Evolutionary conservation across 768 basidiomycete species (phyloP).

Genomic region (Boletus fagicola): DNA sequence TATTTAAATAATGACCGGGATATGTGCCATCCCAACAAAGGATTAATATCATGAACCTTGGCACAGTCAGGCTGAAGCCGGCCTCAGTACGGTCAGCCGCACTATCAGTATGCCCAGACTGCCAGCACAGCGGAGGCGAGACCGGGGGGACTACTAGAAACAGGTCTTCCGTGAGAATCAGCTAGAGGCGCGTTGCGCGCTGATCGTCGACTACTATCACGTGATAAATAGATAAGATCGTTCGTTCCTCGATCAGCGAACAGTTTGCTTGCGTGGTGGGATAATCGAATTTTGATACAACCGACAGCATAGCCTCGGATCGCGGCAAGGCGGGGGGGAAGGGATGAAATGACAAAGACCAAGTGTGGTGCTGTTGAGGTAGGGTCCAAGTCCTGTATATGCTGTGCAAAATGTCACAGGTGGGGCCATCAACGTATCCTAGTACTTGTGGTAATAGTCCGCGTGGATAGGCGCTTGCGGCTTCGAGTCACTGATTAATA

Average conservation of each 20-base stretch:
- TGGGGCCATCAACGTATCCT: too few relatives aligned
- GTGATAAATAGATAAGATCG: not conserved
- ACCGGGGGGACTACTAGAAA: not conserved
- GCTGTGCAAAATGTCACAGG: too few relatives aligned
- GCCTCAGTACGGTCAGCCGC: conserved; percentile 1
- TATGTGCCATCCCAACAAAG: not conserved
- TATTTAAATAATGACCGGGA: not conserved
- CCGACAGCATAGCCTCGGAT: not conserved
- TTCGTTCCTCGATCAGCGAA: not conserved
- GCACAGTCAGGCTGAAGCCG: not conserved
- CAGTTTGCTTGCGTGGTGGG: not conserved
- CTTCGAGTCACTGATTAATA: not conserved
- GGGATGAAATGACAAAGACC: not conserved
- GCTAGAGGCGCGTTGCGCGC: not conserved
- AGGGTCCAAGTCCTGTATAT: not conserved
- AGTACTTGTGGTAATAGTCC: not conserved
- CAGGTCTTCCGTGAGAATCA: not conserved
- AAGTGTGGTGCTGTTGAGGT: not conserved
- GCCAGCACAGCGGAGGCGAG: not conserved
- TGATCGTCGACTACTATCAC: not conserved
- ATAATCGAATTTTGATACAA: not conserved
- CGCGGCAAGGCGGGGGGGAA: not conserved
- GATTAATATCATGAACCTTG: too few relatives aligned
- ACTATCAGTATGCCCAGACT: not conserved
- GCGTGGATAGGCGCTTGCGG: not conserved